Conservation (phyloP, 257 asterid genomes). For the Knoxia roxburghii region DNA sequence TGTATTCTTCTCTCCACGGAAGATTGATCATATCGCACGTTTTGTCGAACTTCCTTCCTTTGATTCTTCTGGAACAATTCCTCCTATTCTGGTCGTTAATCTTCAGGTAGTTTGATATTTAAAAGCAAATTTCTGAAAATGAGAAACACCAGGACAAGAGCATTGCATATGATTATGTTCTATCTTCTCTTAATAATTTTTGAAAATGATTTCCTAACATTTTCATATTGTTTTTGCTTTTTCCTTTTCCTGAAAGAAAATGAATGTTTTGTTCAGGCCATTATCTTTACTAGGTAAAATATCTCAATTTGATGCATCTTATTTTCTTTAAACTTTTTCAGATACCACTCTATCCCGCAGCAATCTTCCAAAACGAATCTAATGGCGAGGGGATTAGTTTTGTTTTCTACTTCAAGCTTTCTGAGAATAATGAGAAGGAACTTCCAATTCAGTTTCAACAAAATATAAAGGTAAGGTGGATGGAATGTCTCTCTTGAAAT, state of each 20-base stretch:
- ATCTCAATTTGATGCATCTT: background rate
- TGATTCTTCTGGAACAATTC: conserved; percentile 56
- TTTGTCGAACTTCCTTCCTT: conserved; percentile 78
- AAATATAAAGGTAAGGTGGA: conserved; percentile 58
- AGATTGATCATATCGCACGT: conserved; percentile 79
- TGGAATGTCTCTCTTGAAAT: conserved; percentile 3
- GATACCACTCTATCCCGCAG: conserved; percentile 81
- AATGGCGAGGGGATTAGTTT: conserved; percentile 82
- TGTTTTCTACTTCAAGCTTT: conserved; percentile 79
- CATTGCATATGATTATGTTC: background rate
- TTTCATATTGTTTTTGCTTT: background rate
- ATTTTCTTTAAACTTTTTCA: conserved; percentile 20
- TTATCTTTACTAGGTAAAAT: background rate
- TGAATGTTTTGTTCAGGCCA: background rate
- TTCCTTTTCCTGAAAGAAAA: background rate
- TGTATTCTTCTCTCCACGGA: conserved; percentile 69
- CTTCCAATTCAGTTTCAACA: conserved; percentile 78
- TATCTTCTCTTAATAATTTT: background rate
- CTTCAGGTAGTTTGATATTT: conserved; percentile 60
- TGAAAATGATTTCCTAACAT: background rate
- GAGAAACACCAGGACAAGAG: background rate
- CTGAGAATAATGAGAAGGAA: conserved; percentile 61
- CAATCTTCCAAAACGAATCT: conserved; percentile 66
- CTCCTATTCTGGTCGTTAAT: conserved; percentile 79
- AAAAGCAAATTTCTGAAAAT: background rate